Percentiles rank a stretch among this genome's conserved stretches.
Conservation (phyloP, 2,329 filamentous ascomycete genomes). For the Pseudogymnoascus sp. region DNA sequence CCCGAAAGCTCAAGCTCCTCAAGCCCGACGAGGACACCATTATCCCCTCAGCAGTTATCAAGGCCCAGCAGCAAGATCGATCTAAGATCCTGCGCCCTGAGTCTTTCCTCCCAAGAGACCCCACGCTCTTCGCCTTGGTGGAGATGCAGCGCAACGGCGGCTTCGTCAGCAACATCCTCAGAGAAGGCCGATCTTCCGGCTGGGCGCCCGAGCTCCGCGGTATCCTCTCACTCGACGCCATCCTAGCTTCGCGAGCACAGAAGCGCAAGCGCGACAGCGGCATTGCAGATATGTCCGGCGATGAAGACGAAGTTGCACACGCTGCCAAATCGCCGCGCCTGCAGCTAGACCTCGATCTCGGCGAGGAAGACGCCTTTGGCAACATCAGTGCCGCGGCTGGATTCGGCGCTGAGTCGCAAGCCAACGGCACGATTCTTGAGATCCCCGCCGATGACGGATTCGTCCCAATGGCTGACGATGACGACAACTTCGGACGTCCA, state of each 20-base stretch:
- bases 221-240: conserved; percentile 79
- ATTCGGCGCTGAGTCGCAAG: conserved; percentile 40
- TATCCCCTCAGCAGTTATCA: conserved; percentile 68
- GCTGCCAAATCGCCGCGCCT: conserved; percentile 61
- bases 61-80: conserved; percentile 76
- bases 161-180: conserved; percentile 81
- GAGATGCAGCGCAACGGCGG: conserved; percentile 86
- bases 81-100: conserved; percentile 78
- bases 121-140: conserved; percentile 76
- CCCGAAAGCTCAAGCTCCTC: conserved; percentile 73
- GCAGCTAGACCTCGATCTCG: conserved; percentile 46
- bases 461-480: conserved; percentile 35
- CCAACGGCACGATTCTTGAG: conserved; percentile 56
- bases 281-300: conserved; percentile 67
- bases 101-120: conserved; percentile 78
- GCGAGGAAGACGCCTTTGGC: conserved; percentile 47
- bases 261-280: conserved; percentile 93
- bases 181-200: conserved; percentile 64
- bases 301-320: conserved; percentile 46
- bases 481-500: conserved; percentile 27
- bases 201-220: conserved; percentile 91
- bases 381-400: conserved; percentile 40
- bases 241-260: conserved; percentile 67
- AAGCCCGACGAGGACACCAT: conserved; percentile 74
- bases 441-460: conserved; percentile 49